These are phyloP conservation scores for Leucocoprinus birnbaumii DNA, from an alignment of 768 basidiomycete genomes.

Conservation along the genomic window DNA sequence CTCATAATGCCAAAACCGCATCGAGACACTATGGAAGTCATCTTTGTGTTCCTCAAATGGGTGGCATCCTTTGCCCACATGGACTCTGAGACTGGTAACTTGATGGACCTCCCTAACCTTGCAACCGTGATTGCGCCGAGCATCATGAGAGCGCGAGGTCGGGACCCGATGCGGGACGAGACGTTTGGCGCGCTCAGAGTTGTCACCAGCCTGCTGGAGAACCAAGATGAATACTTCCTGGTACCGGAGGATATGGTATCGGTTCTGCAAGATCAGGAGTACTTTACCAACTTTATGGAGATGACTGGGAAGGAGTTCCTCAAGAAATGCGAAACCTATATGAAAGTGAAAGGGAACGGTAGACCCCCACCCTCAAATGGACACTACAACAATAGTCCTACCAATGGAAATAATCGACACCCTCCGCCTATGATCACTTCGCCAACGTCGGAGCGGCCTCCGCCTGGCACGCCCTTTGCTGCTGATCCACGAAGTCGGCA, in stretches of 20 bases:
- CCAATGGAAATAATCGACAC: constrained; percentile 40
- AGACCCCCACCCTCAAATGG: constrained; percentile 34
- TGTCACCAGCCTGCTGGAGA: constrained; percentile 81
- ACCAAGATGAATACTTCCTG: constrained; percentile 94
- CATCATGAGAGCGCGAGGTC: constrained; percentile 86
- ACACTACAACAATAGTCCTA: constrained; percentile 31
- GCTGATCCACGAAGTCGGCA: constrained; percentile 30
- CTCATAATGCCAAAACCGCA: constrained; percentile 89
- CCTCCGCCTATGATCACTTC: constrained; percentile 29
- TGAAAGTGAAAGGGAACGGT: constrained; percentile 71
- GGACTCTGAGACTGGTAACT: constrained; percentile 95
- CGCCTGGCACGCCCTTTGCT: constrained; percentile 34
- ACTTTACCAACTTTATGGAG: constrained; percentile 85
- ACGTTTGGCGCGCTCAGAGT: constrained; percentile 89
- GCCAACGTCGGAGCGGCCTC: constrained; percentile 45
- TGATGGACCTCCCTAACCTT: constrained; percentile 96
- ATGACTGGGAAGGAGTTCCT: constrained; percentile 93
- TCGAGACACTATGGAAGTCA: constrained; percentile 95
- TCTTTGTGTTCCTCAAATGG: constrained; percentile 99
- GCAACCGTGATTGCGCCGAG: constrained; percentile 98
- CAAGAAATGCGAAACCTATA: constrained; percentile 93
- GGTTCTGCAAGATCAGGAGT: constrained; percentile 89
- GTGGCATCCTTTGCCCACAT: constrained; percentile 98
- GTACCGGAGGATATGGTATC: constrained; percentile 88
- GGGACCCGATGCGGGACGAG: constrained; percentile 87